Evolutionary conservation across 305 asterid species (phyloP).

Genomic region (Striga hermonthica): DNA sequence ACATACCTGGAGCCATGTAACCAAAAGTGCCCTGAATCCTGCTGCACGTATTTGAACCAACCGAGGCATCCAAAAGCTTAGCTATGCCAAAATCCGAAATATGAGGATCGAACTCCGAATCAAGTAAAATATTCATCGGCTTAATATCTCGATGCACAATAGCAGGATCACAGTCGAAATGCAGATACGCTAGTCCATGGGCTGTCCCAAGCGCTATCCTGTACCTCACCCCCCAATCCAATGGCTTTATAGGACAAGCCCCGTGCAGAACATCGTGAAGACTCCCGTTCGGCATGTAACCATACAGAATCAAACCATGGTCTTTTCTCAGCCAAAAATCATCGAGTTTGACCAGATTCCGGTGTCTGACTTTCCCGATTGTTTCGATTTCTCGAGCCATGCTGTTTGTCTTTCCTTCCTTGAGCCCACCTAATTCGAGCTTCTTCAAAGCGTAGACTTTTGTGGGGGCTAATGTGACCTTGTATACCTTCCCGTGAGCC

Average conservation of each 20-base stretch:
- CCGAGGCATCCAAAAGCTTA: slow-evolving; percentile 69
- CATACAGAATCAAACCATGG: slow-evolving; percentile 63
- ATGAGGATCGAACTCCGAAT: slow-evolving; percentile 76
- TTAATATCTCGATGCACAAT: slow-evolving; percentile 79
- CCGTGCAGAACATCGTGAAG: slow-evolving; percentile 70
- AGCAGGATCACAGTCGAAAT: slow-evolving; percentile 79
- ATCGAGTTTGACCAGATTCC: slow-evolving; percentile 68
- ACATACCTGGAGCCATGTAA: slow-evolving; percentile 88
- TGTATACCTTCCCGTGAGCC: slow-evolving; percentile 81
- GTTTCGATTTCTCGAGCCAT: slow-evolving; percentile 79
- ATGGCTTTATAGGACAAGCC: slow-evolving; percentile 33
- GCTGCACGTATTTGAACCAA: slow-evolving; percentile 41
- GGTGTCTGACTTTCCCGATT: slow-evolving; percentile 77
- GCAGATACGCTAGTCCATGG: slow-evolving; percentile 83
- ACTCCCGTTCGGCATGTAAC: slow-evolving; percentile 78
- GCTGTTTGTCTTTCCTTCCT: slow-evolving; percentile 53
- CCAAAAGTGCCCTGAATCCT: slow-evolving; percentile 66
- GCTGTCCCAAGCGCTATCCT: slow-evolving; percentile 78
- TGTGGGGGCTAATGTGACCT: slow-evolving; percentile 49
- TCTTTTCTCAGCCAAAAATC: slow-evolving; percentile 83
- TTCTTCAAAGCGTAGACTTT: slow-evolving; percentile 72
- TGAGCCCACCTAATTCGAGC: slow-evolving; percentile 46
- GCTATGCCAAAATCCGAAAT: slow-evolving; percentile 91
- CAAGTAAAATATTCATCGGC: slow-evolving; percentile 77
- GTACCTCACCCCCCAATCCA: slow-evolving; percentile 59